These are phyloP conservation scores for Chlorella variabilis DNA, from an alignment of 163 green algal genomes.

Conservation along the genomic window DNA sequence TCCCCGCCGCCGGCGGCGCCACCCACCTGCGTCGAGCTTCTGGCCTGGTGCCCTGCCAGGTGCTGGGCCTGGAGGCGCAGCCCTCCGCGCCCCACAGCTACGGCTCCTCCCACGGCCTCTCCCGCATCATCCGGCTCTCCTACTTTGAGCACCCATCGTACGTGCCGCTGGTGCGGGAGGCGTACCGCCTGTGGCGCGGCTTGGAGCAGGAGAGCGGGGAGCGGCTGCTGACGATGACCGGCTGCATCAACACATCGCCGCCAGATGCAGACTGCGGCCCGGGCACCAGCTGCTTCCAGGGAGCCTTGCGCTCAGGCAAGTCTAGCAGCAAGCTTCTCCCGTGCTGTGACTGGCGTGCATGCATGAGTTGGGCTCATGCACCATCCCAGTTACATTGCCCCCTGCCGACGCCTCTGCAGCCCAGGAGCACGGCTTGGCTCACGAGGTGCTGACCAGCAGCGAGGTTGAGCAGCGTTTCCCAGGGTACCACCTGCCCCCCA, in stretches of 20 bases:
- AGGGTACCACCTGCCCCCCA: slow-evolving; percentile 38
- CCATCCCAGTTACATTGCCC: too few species aligned
- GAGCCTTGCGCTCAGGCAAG: slow-evolving; percentile 42
- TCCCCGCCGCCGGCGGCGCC: too few species aligned
- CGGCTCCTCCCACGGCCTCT: slow-evolving; percentile 59
- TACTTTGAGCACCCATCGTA: slow-evolving; percentile 64
- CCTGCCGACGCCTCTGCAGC: neutral
- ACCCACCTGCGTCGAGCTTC: too few species aligned
- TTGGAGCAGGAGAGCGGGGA: slow-evolving; percentile 50
- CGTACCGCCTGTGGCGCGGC: slow-evolving; percentile 53
- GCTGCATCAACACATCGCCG: slow-evolving; percentile 48
- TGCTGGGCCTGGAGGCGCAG: slow-evolving; percentile 61
- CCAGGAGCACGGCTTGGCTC: slow-evolving; percentile 46
- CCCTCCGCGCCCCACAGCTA: slow-evolving; percentile 47
- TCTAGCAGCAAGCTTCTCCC: too few species aligned
- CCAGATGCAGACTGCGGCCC: neutral
- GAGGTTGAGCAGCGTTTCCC: slow-evolving; percentile 51
- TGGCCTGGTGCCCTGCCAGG: too few species aligned
- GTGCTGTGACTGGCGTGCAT: neutral
- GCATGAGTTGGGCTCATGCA: too few species aligned
- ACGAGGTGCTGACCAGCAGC: slow-evolving; percentile 51
- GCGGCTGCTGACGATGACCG: slow-evolving; percentile 50
- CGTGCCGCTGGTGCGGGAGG: slow-evolving; percentile 54
- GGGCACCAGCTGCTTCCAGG: slow-evolving; percentile 45
- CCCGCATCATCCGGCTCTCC: slow-evolving; percentile 59